Base-by-base conservation (phyloP, 2,329 filamentous ascomycete species). In the Tolypocladium ovalisporum region DNA sequence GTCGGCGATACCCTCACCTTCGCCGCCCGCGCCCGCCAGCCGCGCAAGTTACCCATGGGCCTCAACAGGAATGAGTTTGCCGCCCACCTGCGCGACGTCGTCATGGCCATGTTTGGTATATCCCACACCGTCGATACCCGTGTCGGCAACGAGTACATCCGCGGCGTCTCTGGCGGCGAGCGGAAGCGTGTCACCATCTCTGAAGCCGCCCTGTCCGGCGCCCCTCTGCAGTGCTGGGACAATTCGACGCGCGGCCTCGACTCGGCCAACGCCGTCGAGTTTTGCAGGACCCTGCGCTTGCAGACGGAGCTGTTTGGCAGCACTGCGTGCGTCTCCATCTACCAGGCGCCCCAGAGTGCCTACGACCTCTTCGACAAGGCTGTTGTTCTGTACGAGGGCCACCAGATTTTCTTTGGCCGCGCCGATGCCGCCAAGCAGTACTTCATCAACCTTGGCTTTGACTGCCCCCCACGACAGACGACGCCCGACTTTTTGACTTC, bases 1-100 rank as follows among this genome's bases (percentile, higher is more conserved):
- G 89, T 93, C 49, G 88, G 88, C 55, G 87, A 93, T 65, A 94
- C 89, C 1, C 78, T 93, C 52, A 86, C 83, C 56, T 93, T 93
- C 61, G 89, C 89, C 22, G 88, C 89, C 4, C 77, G 82, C 22
- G 87, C 88, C 7, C 80, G 87, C 57, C 81, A 86, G 54, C 86
- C 87, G 2, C 80, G 81, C 47, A 65, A 79, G 36, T 77, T 86
- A 2, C 85, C 86, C 5, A 74, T 78, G 9, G 84, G 84, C 42
- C 75, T 87, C 15, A 74, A 75, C 61, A 75, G 74, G 60, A 70
- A 75, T 55, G 73, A 75, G 10, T 88, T 83, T 60, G 79, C 84
- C 35, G 75, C 79, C 62, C 85, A 88, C 62, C 73, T 88, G 61
- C 80, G 85, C 36, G 86, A 90, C 68, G 85, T 89, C 49, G 80